Base-by-base conservation (phyloP, 306 rosid genomes). In the Aeschynomene evenia region DNA sequence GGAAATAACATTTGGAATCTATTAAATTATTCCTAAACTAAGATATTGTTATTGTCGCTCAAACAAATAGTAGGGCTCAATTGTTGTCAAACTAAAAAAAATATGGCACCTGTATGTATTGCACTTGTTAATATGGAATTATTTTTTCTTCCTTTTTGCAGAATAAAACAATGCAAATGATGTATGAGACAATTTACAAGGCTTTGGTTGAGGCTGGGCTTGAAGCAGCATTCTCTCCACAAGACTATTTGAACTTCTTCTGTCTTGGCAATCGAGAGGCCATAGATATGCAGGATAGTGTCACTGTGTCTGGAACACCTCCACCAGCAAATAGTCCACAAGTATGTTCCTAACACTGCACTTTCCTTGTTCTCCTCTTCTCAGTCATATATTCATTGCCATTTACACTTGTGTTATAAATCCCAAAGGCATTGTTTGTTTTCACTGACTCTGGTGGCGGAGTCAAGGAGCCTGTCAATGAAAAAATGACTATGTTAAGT, bases 161-260 rank as follows among this genome's bases (percentile, higher is more conserved):
- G 98, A 72, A 93, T 70, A 93, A 93, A 74, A 93, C 97, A 65
- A 93, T 93, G 98, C 98, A 93, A 86, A 93, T 90, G 97, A 93
- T 93, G 98, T 93, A 93, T 61, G 94, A 86, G 78, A 89, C 86
- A 13, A 70, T 90, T 75, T 90, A 76, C 82, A 93, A 88, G 81
- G 97, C 98, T 43, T 84, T 93, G 75, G 85, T 73, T 78, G 96
- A 93, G 80, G 87, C 67, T 34, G 97, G 97, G 79, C 90, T 93
- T 71, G 97, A 90, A 71, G 91, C 70, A 31, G 93, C 91, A 66
- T 84, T 79, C 86, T 79, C 89, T 68, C 94, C 94, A 3, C 97
- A 86, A 72, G 98, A 93, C 78, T 93, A 90, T 72, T 84, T 93
- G 70, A 93, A 93, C 83, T 93, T 93, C 76, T 93, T 86, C 83